phyloP scores from a whole-genome alignment of 78 protist genomes.

The Dictyostelium capitatum region DNA sequence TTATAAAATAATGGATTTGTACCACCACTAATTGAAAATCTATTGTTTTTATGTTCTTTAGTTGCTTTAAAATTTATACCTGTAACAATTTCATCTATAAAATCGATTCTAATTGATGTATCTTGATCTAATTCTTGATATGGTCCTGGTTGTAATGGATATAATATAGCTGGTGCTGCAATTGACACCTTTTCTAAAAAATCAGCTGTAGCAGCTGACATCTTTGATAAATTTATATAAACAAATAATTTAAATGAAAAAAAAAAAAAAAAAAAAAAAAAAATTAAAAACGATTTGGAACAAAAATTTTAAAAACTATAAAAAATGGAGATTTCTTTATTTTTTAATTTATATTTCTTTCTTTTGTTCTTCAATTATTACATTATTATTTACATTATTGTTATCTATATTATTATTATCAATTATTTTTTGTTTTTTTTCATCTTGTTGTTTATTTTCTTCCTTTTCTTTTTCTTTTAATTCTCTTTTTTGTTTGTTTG shows the following conservation, averaged over 20 bases:
- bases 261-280: background rate
- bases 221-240: background rate
- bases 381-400: slow-evolving; percentile 2
- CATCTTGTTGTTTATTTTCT: background rate
- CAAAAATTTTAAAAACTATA: too few species aligned
- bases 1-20: background rate
- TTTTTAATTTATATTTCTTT: background rate
- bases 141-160: background rate
- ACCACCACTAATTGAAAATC: background rate
- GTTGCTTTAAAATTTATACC: background rate
- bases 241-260: background rate
- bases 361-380: background rate
- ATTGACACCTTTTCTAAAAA: background rate
- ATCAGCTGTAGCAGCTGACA: background rate
- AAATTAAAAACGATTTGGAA: background rate
- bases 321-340: background rate
- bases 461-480: slow-evolving; percentile 26
- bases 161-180: background rate
- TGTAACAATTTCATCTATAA: background rate
- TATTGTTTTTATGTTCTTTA: background rate
- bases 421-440: slow-evolving; percentile 23
- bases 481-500: slow-evolving; percentile 73
- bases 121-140: background rate
- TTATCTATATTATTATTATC: background rate
- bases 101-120: slow-evolving; percentile 31